Conservation (phyloP, 2,329 filamentous ascomycete species). For the Colletotrichum incanum region DNA sequence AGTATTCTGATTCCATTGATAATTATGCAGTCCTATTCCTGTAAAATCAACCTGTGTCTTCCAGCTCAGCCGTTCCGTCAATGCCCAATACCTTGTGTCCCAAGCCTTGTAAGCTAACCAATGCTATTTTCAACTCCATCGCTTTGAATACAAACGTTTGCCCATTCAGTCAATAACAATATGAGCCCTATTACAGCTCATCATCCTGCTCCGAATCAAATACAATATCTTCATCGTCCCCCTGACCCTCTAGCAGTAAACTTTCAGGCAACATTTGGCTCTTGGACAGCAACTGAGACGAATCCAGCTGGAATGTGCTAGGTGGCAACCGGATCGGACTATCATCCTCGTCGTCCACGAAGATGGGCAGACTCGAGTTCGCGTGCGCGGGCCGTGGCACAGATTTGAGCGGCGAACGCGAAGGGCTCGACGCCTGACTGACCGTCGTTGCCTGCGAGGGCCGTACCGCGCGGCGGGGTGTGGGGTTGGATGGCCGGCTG, state of each 20-base stretch:
- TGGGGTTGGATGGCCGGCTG: conserved; percentile 39
- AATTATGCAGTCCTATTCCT: neutral
- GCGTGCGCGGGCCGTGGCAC: conserved; percentile 46
- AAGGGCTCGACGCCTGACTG: conserved; percentile 54
- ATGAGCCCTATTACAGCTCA: conserved; percentile 10
- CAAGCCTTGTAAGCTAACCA: neutral
- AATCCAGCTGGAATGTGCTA: conserved; percentile 49
- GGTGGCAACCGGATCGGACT: conserved; percentile 44
- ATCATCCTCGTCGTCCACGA: conserved; percentile 45
- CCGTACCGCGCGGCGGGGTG: conserved; percentile 38
- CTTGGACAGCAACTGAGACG: conserved; percentile 65
- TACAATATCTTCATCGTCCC: conserved; percentile 42
- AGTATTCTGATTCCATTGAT: neutral
- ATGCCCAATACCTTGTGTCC: neutral
- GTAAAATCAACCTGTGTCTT: neutral
- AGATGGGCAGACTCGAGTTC: conserved; percentile 44
- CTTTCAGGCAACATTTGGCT: conserved; percentile 70
- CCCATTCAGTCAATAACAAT: neutral
- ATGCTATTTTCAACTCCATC: conserved; percentile 20
- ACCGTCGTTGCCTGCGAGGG: conserved; percentile 55
- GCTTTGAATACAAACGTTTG: conserved; percentile 4
- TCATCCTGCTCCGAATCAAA: conserved; percentile 43
- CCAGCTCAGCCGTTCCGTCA: neutral
- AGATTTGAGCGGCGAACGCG: conserved; percentile 50
- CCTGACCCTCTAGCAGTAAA: conserved; percentile 55